phyloP scores from a whole-genome alignment of 805 yeast species.

The Phaffomyces opuntiae region DNA sequence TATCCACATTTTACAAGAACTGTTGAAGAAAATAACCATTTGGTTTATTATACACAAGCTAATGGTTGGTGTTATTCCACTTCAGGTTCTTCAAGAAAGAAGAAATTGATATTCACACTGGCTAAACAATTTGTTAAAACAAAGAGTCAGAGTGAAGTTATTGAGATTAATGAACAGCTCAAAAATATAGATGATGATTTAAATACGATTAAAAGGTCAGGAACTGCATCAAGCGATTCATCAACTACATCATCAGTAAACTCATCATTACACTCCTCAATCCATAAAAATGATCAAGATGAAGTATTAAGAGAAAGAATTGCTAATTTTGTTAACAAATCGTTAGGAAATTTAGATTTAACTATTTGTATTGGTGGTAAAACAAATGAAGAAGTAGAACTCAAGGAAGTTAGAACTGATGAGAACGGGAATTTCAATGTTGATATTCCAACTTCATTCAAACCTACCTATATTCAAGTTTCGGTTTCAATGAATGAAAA shows the following conservation, averaged over 20 bases:
- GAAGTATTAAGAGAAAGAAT: conserved; percentile 55
- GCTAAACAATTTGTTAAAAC: conserved; percentile 59
- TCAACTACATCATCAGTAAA: conserved; percentile 6
- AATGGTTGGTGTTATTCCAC: conserved; percentile 68
- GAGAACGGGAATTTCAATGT: conserved; percentile 58
- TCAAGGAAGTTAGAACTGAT: conserved; percentile 45
- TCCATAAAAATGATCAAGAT: conserved; percentile 26
- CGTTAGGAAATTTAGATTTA: conserved; percentile 51
- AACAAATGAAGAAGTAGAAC: conserved; percentile 23
- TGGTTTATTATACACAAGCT: conserved; percentile 48
- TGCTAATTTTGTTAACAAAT: conserved; percentile 61
- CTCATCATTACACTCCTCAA: too few species aligned
- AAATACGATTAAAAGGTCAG: background rate
- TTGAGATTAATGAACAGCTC: conserved; percentile 31
- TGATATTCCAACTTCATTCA: conserved; percentile 46
- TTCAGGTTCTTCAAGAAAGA: conserved; percentile 64
- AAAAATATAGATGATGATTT: conserved; percentile 16
- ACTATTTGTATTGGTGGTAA: conserved; percentile 46
- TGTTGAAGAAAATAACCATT: conserved; percentile 8
- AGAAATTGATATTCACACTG: conserved; percentile 57
- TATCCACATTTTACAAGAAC: conserved; percentile 49
- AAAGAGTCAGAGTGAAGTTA: conserved; percentile 23
- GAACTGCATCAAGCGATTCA: conserved; percentile 4
- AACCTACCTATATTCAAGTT: conserved; percentile 54
- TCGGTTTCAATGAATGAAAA: conserved; percentile 40